Conservation (phyloP, 108 stramenopile species). For the Skeletonema menzelii region DNA sequence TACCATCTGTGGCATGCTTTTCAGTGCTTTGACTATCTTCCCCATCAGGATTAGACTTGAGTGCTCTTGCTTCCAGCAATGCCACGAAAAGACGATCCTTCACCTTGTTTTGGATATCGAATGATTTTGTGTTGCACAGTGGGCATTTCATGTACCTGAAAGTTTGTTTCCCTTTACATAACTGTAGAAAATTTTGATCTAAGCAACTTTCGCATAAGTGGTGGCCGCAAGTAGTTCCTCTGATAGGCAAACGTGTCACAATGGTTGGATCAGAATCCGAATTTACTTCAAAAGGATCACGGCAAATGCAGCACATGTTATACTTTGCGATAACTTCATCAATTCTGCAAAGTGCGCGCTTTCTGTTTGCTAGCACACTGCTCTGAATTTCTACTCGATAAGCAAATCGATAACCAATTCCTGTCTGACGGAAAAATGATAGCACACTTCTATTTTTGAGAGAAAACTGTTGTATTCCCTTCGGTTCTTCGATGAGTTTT, state of each 20-base stretch:
- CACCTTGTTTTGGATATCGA: background rate
- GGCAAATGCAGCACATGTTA: background rate
- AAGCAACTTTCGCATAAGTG: background rate
- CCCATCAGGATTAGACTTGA: background rate
- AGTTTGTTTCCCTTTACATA: background rate
- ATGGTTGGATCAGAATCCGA: background rate
- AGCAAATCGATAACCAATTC: too few relatives aligned
- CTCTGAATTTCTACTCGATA: background rate
- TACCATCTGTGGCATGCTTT: background rate
- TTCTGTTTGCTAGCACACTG: background rate
- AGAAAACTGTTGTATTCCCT: background rate
- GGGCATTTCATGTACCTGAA: background rate
- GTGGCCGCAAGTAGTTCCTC: background rate
- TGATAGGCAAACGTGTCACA: background rate
- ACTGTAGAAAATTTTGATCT: background rate
- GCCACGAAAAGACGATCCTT: background rate
- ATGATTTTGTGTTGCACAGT: background rate
- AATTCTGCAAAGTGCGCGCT: background rate
- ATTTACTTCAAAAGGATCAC: background rate
- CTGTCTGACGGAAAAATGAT: background rate
- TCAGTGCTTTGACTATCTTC: background rate
- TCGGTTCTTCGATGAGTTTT: background rate
- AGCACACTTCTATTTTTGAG: background rate
- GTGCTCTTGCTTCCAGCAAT: background rate
- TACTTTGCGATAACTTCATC: background rate